phyloP scores from a whole-genome alignment of 1,139 yeast genomes.

The Pichia sp. region DNA sequence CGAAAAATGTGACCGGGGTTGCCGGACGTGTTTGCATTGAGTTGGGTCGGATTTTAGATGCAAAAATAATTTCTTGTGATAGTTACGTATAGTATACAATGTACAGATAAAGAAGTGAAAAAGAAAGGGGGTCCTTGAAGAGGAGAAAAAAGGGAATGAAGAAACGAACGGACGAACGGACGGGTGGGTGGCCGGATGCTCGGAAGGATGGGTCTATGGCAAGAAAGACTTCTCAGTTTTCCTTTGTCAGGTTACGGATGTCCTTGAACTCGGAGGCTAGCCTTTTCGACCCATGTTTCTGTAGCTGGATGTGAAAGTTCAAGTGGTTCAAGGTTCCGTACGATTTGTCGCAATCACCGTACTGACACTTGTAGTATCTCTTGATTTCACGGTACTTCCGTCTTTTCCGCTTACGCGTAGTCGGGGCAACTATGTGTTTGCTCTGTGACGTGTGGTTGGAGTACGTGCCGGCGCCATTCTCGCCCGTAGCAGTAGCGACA shows the following conservation, averaged over 20 bases:
- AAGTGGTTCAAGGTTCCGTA: conserved; percentile 76
- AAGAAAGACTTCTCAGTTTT: neutral
- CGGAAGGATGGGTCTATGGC: neutral
- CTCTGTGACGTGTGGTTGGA: neutral
- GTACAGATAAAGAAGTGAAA: conserved; percentile 1
- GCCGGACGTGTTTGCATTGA: neutral
- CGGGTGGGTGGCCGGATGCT: no score
- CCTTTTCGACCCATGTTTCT: conserved; percentile 67
- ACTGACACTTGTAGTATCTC: conserved; percentile 60
- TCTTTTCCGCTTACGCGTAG: conserved; percentile 47
- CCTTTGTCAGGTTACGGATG: conserved; percentile 34
- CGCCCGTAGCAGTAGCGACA: neutral
- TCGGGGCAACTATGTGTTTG: neutral
- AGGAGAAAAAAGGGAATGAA: neutral
- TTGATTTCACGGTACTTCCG: conserved; percentile 69
- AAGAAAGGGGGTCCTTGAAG: neutral
- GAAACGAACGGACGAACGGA: no score
- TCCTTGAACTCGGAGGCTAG: conserved; percentile 64
- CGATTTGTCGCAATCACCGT: conserved; percentile 59
- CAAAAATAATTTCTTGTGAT: neutral
- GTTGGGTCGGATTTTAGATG: neutral
- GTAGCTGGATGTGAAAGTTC: conserved; percentile 71
- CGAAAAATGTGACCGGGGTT: neutral
- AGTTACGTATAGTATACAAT: neutral
- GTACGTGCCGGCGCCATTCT: neutral